Base-by-base conservation (phyloP, 2,329 filamentous ascomycete species). In the Plectosphaerella cucumerina region DNA sequence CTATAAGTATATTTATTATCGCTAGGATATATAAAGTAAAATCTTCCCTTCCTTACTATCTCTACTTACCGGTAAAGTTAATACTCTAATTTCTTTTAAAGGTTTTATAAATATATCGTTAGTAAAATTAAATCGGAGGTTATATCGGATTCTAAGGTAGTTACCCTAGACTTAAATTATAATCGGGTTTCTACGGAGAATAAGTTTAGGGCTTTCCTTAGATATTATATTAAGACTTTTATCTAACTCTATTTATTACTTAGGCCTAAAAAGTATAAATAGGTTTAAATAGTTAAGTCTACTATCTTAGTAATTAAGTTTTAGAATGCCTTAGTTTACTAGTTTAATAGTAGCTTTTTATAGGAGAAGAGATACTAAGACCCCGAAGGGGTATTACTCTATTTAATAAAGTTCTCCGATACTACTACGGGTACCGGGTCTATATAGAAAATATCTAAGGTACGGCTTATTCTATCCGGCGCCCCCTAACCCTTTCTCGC, bases 151-250 rank as follows among this genome's bases (percentile, higher is more conserved):
- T 21, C 43, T 22, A 15, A 44, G 12, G 21, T n/a, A 6, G 22
- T 44, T 17, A 12, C 23, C 20, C 43, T 44, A 15, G 43, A 44
- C 21, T 12, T 44, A 15, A 26, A 15, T 14, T 23, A 23, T 14
- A 44, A 44, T 21, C 43, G 43, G 23, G 9, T 21, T n/a, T 44
- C 43, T 15, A 15, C 43, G 21, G 43, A 44, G n/a, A 23, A 44
- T 23, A 44, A 44, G 43, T 44, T 44, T 15, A 44, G 43, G 43
- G 43, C 43, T 17, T 44, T 44, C 43, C 22, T 44, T 12, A 20
- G 43, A 44, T n/a, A 44, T 23, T 26, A 31, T 15, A 21, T 44
- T 14, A 44, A 44, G 21, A 44, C 43, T 26, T 44, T 21, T 5
- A 14, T 44, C 20, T 15, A 44, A 21, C 43, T 44, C 14, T 21